Base-by-base conservation (phyloP, 176 grass and related monocot genomes). In the Cocos nucifera region DNA sequence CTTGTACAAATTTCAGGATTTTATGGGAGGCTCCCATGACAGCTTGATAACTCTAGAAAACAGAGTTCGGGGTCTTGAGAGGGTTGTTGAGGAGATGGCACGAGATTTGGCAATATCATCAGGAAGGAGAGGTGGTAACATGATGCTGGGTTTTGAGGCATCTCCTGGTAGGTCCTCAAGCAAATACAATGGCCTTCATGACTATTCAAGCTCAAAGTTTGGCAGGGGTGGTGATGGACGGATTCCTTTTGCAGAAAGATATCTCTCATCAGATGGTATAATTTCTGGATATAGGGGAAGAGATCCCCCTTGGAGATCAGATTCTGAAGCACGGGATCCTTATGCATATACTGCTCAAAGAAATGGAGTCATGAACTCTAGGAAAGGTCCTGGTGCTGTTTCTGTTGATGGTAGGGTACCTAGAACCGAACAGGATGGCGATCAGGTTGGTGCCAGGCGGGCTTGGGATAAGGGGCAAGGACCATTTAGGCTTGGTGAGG, bases 21-120 rank as follows among this genome's bases (percentile, higher is more conserved):
- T 98, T 59, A 98, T 98, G 84, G 93, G 93, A 29, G 93, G 93
- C 20, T 98, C 87, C 27, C 93, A 81, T 79, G 93, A 98, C 66
- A 98, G 82, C 71, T 92, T 98, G 84, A 74, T 98, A 59, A 98
- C 87, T 32, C 71, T 98, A 25, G 93, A 98, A 63, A 98, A 92
- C 69, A 79, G 93, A 77, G 93, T 98, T 17, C 78, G 84, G n/a
- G 84, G 93, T 67, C 87, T 98, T 67, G 93, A 98, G 71, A 82
- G 93, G 66, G 77, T 98, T 73, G 87, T 98, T 15, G 93, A 98
- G 67, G 84, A 92, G 58, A 98, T 98, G 87, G 84, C 87, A 53
- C 78, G 74, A 44, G 93, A 92, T 75, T 70, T 98, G 69, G 75
- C 87, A 65, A 68, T 86, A 52, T 98, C 84, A 25, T 92, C 86